These are phyloP conservation scores for Chytriomyces hyalinus DNA, from an alignment of 192 early-diverging fungal species.

Conservation along the genomic window DNA sequence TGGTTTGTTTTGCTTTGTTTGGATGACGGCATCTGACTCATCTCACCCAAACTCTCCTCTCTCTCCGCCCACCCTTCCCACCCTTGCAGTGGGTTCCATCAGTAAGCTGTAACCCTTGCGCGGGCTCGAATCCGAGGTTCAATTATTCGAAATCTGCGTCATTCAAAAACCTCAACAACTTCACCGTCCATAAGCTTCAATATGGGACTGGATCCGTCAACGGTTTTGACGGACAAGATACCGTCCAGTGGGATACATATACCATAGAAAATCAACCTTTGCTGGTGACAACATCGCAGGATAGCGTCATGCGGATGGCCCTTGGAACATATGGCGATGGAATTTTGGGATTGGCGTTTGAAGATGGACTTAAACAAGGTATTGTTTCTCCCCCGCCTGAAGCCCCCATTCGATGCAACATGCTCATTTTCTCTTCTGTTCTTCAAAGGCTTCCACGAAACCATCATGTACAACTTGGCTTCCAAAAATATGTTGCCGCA, in stretches of 20 bases:
- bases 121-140: background rate
- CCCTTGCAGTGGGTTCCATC: conserved; percentile 10
- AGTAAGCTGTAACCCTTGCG: background rate
- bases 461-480: background rate
- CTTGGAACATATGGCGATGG: conserved; percentile 13
- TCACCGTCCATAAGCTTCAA: background rate
- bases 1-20: background rate
- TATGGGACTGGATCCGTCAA: conserved; percentile 5
- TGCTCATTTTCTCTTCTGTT: background rate
- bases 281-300: background rate
- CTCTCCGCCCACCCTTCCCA: background rate
- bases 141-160: background rate
- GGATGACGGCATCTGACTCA: background rate
- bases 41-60: background rate
- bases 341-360: conserved; percentile 19
- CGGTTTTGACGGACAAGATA: background rate
- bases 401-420: background rate
- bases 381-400: background rate
- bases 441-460: background rate
- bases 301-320: background rate
- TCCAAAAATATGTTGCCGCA: background rate
- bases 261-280: background rate
- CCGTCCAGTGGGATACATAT: background rate
- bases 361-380: conserved; percentile 3
- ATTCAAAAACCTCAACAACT: background rate